Evolutionary conservation across 164 flowering plant species (phyloP), one percentile per base, ranked within the genome.

Genomic region (Vitis riparia): DNA sequence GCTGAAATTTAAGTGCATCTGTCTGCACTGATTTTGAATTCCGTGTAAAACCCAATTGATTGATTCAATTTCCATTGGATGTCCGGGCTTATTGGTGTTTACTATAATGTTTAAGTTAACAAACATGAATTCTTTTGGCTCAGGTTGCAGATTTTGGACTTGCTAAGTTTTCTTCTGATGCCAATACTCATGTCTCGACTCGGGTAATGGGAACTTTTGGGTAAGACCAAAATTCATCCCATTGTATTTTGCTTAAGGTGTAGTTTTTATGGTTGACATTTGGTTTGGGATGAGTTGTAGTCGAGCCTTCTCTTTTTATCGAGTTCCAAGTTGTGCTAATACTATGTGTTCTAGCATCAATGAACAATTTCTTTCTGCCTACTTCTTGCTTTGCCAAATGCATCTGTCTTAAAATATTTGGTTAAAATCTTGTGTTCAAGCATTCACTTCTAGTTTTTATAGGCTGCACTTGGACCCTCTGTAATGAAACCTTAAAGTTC

Each of bases 111-210:
- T 11, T 5, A 13, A 7, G 15, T 37, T 62, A 48, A 32, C 11
- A 9, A 48, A 55, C 56, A 9, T 58, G 32, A 66, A 55, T 53
- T 58, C 65, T 51, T 71, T 70, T 78, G 68, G 6, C 17, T 56
- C 82, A 95, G 99, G 99, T 93, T 78, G 97, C 99, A 15, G 99
- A 95, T 79, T 95, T 95, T 84, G 99, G 99, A 66, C 94, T 95
- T 37, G 99, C 99, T 11, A 95, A 90, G 84, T 71, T 90, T 63
- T 51, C 93, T 82, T 84, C 94, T 68, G 99, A 95, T 53, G 76
- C 73, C 50, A 86, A 91, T 73, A 92, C 99, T 72, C 99, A 95
- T 77, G 89, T 95, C 49, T 92, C 99, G 19, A 95, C 99, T 12
- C 82, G 99, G 44, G 99, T 95, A 71, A 95, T 95, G 99, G 99